Base-by-base conservation (phyloP, 768 basidiomycete genomes). In the Gloeostereum incarnatum region DNA sequence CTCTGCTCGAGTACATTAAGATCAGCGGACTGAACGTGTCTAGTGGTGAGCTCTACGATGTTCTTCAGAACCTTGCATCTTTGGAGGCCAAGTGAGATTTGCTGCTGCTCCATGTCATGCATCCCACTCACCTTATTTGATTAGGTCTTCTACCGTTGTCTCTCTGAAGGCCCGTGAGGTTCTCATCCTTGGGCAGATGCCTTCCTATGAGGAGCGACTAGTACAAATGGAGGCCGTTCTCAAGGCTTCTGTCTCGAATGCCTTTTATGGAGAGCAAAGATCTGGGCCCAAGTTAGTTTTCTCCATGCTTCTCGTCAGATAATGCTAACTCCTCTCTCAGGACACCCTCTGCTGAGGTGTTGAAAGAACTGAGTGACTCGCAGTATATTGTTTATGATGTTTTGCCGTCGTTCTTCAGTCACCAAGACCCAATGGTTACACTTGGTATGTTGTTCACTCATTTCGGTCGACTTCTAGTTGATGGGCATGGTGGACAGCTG, bases 361-460 rank as follows among this genome's bases (percentile, higher is more conserved):
- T 99, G 50, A 79, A 79, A 53, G 96, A 99, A 61, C 74, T 99
- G 19, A 89, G 85, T 45, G 96, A 99, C 61, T 97, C 94, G 5
- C 75, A 88, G 30, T 98, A 93, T 61, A 92, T 90, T 10, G 93
- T 98, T 11, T 99, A 83, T 59, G 96, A 99, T 54, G 96, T 99
- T 5, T 75, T 99, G 33, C 91, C 93, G 3, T 73, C 88, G 5
- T 99, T 99, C 71, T 98, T 98, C 76, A 78, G 74, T 43, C 86
- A 93, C 53, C 55, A 68, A 13, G 92, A 98, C 49, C 70, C 81
- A 25, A 81, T 83, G 71, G 78, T 98, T 46, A 73, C 78, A 8
- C 72, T 97, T 29, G 85, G 88, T 86, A 42, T 38, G 78, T 58
- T 27, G 14, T 44, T 2, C 35, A 18, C 10, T 32, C 11, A 11